A percentile compares a stretch with the other conserved stretches of the same genome.
phyloP scores from a whole-genome alignment of 176 grass and related monocot species.

The Puya raimondii region DNA sequence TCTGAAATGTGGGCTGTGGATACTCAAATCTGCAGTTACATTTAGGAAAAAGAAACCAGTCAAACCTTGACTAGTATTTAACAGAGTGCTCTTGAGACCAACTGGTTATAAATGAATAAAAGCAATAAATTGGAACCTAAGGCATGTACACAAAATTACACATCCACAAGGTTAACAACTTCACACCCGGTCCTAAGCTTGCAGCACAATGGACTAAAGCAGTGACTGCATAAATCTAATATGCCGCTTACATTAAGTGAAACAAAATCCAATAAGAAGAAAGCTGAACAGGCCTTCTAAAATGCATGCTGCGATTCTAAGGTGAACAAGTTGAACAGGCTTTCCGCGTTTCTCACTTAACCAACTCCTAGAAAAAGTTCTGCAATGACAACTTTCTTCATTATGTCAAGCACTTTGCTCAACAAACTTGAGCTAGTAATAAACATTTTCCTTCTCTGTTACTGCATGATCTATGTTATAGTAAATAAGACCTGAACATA shows the following conservation, averaged over 20 bases:
- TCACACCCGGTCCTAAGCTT: not conserved
- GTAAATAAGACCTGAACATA: too few relatives aligned
- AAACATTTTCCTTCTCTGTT: not conserved
- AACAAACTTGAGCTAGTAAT: not conserved
- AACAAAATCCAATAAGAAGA: not conserved
- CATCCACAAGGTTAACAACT: not conserved
- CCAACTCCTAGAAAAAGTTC: not conserved
- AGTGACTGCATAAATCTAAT: too few relatives aligned
- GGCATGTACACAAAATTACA: not conserved
- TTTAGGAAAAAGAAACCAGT: constrained; percentile 10
- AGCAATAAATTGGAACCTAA: not conserved
- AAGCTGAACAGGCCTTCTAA: not conserved
- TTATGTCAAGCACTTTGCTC: not conserved
- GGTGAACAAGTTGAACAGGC: not conserved
- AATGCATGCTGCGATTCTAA: not conserved
- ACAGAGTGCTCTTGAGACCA: not conserved
- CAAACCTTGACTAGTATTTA: not conserved
- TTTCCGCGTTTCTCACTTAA: not conserved
- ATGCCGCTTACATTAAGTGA: too few relatives aligned
- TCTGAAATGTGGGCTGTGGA: constrained; percentile 97
- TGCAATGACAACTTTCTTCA: not conserved
- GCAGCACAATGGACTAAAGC: too few relatives aligned
- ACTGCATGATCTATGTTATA: not conserved
- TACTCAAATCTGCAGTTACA: constrained; percentile 83
- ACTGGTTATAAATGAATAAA: not conserved